Evolutionary conservation across 768 basidiomycete species (phyloP).

Genomic region (Boletus coccyginus): DNA sequence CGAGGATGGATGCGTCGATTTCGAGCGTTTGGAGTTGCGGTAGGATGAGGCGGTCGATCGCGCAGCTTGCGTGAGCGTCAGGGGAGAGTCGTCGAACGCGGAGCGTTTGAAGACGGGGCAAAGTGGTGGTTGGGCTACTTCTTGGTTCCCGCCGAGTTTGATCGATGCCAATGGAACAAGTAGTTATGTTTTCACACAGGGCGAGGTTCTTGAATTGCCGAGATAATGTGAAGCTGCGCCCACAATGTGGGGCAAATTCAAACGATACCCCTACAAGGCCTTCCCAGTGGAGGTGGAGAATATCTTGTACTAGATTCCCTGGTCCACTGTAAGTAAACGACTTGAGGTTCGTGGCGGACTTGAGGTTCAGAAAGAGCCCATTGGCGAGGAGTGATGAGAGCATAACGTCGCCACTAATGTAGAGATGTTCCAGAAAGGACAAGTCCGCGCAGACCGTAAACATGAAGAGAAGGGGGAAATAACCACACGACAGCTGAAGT

Average conservation of each 20-base stretch:
- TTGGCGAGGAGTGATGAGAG: background rate
- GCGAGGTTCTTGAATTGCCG: conserved; percentile 5
- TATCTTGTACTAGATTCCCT: background rate
- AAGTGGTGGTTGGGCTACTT: background rate
- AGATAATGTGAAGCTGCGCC: conserved; percentile 1
- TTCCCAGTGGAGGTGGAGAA: conserved; percentile 11
- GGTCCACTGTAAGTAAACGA: conserved; percentile 17
- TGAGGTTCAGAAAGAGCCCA: background rate
- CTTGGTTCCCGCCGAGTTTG: background rate
- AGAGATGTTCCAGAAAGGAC: conserved; percentile 12
- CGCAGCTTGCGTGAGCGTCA: background rate
- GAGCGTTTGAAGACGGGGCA: conserved; percentile 14
- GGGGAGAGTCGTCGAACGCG: conserved; percentile 14
- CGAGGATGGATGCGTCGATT: conserved; percentile 7
- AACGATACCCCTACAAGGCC: conserved; percentile 13
- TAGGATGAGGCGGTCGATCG: conserved; percentile 13
- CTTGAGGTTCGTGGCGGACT: conserved; percentile 11
- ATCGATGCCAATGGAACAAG: conserved; percentile 18
- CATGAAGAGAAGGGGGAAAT: conserved; percentile 14
- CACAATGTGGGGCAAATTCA: conserved; percentile 1
- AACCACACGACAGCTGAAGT: conserved; percentile 6
- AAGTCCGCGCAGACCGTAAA: conserved; percentile 17
- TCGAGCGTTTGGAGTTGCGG: conserved; percentile 20
- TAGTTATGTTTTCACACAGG: conserved; percentile 20
- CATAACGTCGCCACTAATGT: conserved; percentile 6